Base-by-base conservation (phyloP, 163 green algal genomes). In the Coccomyxa subellipsoidea region DNA sequence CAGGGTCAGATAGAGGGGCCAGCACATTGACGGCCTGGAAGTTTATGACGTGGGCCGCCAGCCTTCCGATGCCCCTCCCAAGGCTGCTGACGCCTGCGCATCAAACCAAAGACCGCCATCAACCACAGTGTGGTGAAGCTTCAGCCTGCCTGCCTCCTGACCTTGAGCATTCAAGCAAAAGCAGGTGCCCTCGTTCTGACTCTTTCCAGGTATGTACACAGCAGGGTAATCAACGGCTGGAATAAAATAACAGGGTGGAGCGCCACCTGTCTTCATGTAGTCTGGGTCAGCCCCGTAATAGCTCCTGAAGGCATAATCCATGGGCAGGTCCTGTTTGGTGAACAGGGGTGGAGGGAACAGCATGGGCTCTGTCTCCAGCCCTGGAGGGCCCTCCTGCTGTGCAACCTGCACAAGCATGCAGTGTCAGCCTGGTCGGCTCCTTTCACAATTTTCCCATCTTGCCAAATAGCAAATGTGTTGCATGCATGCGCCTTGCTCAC, bases 381-480 rank as follows among this genome's bases (percentile, higher is more conserved):
- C 39, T 90, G 86, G 32, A 77, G 87, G 7, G 89, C 94, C 84
- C 86, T 95, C 23, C 95, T 92, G 92, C 87, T 96, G 29, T 91
- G 92, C 80, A 95, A 94, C 85, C 84, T 96, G 54, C 83, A 88
- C 53, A 87, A 85, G 47, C 12, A n/a, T n/a, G n/a, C n/a, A n/a
- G n/a, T n/a, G n/a, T n/a, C n/a, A n/a, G n/a, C n/a, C n/a, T n/a
- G n/a, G n/a, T n/a, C n/a, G n/a, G n/a, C n/a, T n/a, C n/a, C n/a
- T n/a, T n/a, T n/a, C n/a, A n/a, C n/a, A n/a, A n/a, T n/a, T n/a
- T n/a, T n/a, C n/a, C n/a, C n/a, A n/a, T n/a, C n/a, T n/a, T n/a
- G n/a, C n/a, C n/a, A n/a, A n/a, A n/a, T n/a, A n/a, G n/a, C n/a
- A n/a, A n/a, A n/a, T n/a, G n/a, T n/a, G n/a, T n/a, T n/a, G n/a